phyloP scores from a whole-genome alignment of 768 basidiomycete species.

The Ramaria sp. region DNA sequence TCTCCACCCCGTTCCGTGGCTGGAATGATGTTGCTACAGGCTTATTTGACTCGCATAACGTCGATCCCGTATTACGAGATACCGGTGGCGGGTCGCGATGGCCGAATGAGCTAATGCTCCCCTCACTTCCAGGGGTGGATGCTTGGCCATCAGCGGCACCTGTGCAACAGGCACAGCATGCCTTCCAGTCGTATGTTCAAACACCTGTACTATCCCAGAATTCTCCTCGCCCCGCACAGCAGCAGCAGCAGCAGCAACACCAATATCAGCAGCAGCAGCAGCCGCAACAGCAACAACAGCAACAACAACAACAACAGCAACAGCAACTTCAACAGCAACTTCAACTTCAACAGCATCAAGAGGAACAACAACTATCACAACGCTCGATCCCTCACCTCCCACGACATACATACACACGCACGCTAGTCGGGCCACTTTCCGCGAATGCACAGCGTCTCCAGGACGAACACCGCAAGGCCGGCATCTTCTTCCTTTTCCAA shows the following conservation, averaged over 20 bases:
- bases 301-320: too few relatives aligned
- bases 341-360: background rate
- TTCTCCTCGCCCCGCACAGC: background rate
- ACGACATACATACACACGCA: conserved; percentile 72
- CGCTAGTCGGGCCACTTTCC: conserved; percentile 82
- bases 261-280: too few relatives aligned
- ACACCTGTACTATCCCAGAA: background rate
- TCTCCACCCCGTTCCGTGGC: background rate
- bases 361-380: background rate
- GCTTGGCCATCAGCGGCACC: background rate
- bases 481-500: conserved; percentile 93
- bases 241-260: too few relatives aligned
- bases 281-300: too few relatives aligned
- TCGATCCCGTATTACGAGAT: background rate
- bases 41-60: background rate
- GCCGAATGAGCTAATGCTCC: background rate
- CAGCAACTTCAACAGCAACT: too few relatives aligned
- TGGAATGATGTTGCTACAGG: background rate
- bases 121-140: background rate
- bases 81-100: background rate
- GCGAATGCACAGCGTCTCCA: conserved; percentile 76
- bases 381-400: conserved; percentile 32
- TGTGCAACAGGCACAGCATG: background rate
- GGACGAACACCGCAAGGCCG: conserved; percentile 77
- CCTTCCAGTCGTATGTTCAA: background rate